phyloP scores from a whole-genome alignment of 2,329 filamentous ascomycete genomes.

The Alternaria sp. region DNA sequence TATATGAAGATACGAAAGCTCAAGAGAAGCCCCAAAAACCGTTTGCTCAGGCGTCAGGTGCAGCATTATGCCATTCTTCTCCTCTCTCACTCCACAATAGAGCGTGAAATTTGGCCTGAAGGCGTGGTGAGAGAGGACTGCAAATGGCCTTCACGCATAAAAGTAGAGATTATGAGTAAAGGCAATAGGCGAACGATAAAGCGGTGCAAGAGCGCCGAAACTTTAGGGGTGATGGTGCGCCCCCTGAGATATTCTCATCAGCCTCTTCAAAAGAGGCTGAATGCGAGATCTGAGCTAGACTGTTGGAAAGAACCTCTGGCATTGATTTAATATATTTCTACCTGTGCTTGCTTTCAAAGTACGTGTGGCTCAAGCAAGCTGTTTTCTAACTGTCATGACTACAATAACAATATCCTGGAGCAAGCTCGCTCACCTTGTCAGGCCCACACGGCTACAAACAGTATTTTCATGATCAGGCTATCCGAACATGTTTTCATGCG shows the following conservation, averaged over 20 bases:
- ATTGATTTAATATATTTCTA: neutral
- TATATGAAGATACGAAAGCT: neutral
- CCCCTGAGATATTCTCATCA: neutral
- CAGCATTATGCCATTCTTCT: neutral
- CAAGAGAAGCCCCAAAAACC: neutral
- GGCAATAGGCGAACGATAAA: rapidly evolving
- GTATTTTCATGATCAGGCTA: neutral
- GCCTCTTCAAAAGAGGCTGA: neutral
- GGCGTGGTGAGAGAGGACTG: neutral
- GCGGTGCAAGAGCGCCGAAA: neutral
- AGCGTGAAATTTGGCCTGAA: neutral
- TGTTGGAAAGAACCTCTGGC: neutral
- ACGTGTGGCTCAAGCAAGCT: neutral
- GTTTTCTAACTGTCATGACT: neutral
- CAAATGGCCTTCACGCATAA: neutral
- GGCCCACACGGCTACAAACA: no score
- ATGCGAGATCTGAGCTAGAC: neutral
- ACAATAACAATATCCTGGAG: neutral
- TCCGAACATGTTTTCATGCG: neutral
- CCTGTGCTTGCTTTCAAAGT: neutral
- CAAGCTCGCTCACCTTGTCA: neutral
- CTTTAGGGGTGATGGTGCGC: neutral
- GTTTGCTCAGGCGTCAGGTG: constrained; percentile 1
- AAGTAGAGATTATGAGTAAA: neutral
- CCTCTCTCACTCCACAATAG: neutral